Evolutionary conservation across 1,284 basidiomycete species (phyloP), one percentile per base, ranked within the genome.

Genomic region (Anthracocystis panici-leucophaei): DNA sequence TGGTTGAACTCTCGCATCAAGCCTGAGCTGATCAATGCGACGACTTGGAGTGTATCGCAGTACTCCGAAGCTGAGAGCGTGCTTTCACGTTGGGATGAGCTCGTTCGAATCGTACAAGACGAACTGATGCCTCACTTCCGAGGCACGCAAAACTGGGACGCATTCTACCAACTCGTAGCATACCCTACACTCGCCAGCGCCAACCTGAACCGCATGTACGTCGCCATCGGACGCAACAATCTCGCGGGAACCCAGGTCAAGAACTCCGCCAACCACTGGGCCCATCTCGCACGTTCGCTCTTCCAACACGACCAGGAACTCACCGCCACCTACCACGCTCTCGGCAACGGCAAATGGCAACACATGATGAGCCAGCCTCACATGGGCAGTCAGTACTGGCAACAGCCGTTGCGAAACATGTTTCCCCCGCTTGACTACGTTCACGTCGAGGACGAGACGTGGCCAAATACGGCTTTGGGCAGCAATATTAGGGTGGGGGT

Each of bases 1-100:
- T 87, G 88, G 42, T 89, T 88, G 84, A 91, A 91, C 75, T 86
- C 89, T 0, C 86, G 90, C 27, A 86, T 90, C 65, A 92, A 92
- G 84, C 90, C 90, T 0, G 91, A 92, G 85, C 83, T 92, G 29
- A 80, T 91, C 65, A 90, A 90, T 79, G 73, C 87, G 2, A 90
- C 90, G 1, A 90, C 89, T 0, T 92, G 87, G 85, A 90, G 89
- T 67, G 78, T 91, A 52, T 87, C 87, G 48, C 89, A 90, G 82
- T 91, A 92, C 81, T 86, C 90, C 81, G 91, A 92, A 90, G 91
- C 78, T 57, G 90, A 87, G 2, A 11, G 21, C 50, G 57, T 60
- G 7, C 55, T 52, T 10, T 53, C 25, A 3, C 29, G 54, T 44
- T 58, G 59, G 25, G 61, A 49, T 14, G 46, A 49, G 31, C 57